A percentile compares a stretch with the other conserved stretches of the same genome.
phyloP scores from a whole-genome alignment of 164 flowering plant species.

The Cinnamomum chago region DNA sequence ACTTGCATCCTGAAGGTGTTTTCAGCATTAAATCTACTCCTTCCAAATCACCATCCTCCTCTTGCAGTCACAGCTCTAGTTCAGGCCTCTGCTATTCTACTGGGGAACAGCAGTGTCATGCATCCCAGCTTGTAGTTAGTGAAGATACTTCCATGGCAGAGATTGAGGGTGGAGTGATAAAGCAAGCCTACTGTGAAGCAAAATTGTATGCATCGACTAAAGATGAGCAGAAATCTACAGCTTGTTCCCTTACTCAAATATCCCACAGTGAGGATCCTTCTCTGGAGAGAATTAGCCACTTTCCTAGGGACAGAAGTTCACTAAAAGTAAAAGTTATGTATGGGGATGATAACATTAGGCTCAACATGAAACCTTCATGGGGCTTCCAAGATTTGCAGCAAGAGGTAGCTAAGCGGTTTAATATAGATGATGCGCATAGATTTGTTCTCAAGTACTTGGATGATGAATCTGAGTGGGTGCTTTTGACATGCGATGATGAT shows the following conservation, averaged over 20 bases:
- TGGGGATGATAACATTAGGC: slow-evolving; percentile 65
- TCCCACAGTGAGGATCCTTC: slow-evolving; percentile 24
- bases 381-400: slow-evolving; percentile 48
- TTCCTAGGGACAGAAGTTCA: slow-evolving; percentile 19
- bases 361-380: slow-evolving; percentile 57
- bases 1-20: slow-evolving; percentile 24
- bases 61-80: slow-evolving; percentile 63
- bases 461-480: slow-evolving; percentile 84
- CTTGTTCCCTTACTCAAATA: slow-evolving; percentile 52
- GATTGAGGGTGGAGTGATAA: slow-evolving; percentile 27
- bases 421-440: slow-evolving; percentile 36
- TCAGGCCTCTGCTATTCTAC: slow-evolving; percentile 48
- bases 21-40: slow-evolving; percentile 25
- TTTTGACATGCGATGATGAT: slow-evolving; percentile 84
- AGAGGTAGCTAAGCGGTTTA: slow-evolving; percentile 59
- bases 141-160: slow-evolving; percentile 30
- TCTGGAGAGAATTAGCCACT: slow-evolving; percentile 17
- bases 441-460: slow-evolving; percentile 71
- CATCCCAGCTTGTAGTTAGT: slow-evolving; percentile 10
- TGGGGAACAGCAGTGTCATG: slow-evolving; percentile 28
- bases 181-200: slow-evolving; percentile 51
- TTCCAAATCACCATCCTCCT: slow-evolving; percentile 52
- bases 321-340: slow-evolving; percentile 55
- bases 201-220: slow-evolving; percentile 28
- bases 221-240: slow-evolving; percentile 37